Base-by-base conservation (phyloP, 371 early-diverging fungal species). In the Mortierella sp. region DNA sequence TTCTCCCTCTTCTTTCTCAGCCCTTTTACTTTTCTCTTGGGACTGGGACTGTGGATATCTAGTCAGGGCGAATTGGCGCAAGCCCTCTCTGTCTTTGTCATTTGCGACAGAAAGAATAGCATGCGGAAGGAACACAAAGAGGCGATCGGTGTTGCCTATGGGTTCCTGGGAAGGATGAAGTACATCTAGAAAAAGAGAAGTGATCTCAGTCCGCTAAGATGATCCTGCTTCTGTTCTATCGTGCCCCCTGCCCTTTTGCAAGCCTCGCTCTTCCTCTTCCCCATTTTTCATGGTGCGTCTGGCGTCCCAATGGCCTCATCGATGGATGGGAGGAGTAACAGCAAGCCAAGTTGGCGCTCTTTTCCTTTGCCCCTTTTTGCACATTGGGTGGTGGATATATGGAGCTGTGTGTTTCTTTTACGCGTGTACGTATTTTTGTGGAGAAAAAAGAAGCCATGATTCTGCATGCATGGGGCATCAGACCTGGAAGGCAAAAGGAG, bases 401-500 rank as follows among this genome's bases (percentile, higher is more conserved):
- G 31, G 57, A 26, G 4, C 19, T 34, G 34, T 34, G 61, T 61
- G 16, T 14, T 61, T 10, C 0, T 28, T 11, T n/a, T n/a, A n/a
- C 3, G 21, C 10, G 37, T 37, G 64, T 64, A 64, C 24, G 24
- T 67, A 40, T 67, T 21, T 21, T 37, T 67, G 67, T 67, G 67
- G 67, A 67, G 67, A 67, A 50, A 57, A 54, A 34, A 34, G 0
- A 61, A 16, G 34, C 24, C 24, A 64, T 34, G 24, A 37, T 24
- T 24, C 24, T 67, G 61, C 61, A 61, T 61, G 67, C 67, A 40
- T 67, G 67, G 43, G 67, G 40, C 67, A 67, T 40, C 67, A 34
- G 67, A 40, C 67, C 43, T 37, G 67, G 67, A 40, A 40, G 40
- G 67, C 67, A 40, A 67, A 67, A 67, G n/a, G 67, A 40, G 67